Conservation (phyloP, 1,139 yeast genomes). For the Saccharomyces pastorianus region DNA sequence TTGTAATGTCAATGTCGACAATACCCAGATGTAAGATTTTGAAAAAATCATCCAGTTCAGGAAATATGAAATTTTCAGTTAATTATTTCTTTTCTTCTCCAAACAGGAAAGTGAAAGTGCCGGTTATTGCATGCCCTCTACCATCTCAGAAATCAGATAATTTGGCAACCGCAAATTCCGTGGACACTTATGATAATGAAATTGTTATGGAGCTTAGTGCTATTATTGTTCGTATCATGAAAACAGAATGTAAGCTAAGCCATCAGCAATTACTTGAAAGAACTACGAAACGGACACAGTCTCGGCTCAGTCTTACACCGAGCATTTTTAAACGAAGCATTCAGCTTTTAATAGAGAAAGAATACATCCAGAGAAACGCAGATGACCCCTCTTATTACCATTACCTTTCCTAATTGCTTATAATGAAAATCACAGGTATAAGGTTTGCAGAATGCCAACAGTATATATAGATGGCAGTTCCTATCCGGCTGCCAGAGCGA, state of each 20-base stretch:
- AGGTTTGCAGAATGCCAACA: neutral
- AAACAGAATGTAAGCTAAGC: constrained; percentile 52
- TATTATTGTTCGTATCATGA: constrained; percentile 83
- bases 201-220: constrained; percentile 69
- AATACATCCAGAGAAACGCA: constrained; percentile 68
- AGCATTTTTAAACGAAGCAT: constrained; percentile 64
- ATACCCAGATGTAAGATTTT: constrained; percentile 75
- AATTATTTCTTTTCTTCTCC: constrained; percentile 69
- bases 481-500: neutral
- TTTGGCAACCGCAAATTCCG: neutral
- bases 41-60: constrained; percentile 61
- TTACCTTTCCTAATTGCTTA: constrained; percentile 34
- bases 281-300: constrained; percentile 51
- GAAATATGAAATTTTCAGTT: constrained; percentile 56
- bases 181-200: constrained; percentile 33
- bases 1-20: constrained; percentile 75
- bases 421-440: neutral
- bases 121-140: constrained; percentile 45
- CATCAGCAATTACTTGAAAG: constrained; percentile 65
- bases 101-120: constrained; percentile 63
- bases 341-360: constrained; percentile 76
- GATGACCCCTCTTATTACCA: constrained; percentile 56
- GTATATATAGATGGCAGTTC: neutral
- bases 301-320: constrained; percentile 65
- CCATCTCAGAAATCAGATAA: neutral